These are phyloP conservation scores for Lepiota brunneoincarnata DNA, from an alignment of 768 basidiomycete genomes.

Conservation along the genomic window DNA sequence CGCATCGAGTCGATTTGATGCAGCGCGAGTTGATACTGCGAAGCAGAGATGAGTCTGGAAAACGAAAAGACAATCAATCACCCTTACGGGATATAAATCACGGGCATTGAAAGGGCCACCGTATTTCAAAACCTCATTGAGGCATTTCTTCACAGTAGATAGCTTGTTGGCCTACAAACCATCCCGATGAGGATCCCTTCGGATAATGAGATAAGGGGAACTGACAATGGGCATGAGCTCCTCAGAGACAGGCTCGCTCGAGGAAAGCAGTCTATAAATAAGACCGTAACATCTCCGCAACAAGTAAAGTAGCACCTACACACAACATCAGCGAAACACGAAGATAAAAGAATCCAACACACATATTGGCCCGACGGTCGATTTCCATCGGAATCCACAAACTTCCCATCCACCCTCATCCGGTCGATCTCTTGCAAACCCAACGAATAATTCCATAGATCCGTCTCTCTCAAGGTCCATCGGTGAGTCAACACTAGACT, in stretches of 20 bases:
- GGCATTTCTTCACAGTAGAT: constrained; percentile 93
- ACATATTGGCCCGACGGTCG: constrained; percentile 95
- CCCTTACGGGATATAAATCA: constrained; percentile 82
- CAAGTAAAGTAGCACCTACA: constrained; percentile 87
- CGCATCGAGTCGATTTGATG: constrained; percentile 94
- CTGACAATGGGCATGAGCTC: constrained; percentile 93
- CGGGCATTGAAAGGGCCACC: constrained; percentile 91
- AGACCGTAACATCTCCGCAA: constrained; percentile 94
- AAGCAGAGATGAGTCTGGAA: background rate
- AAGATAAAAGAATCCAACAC: constrained; percentile 24
- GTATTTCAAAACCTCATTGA: constrained; percentile 94
- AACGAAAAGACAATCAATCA: constrained; percentile 24
- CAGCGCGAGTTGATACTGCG: constrained; percentile 87
- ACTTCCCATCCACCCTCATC: constrained; percentile 97
- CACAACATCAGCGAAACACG: background rate
- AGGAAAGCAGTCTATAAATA: constrained; percentile 89
- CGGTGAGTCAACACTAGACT: constrained; percentile 91
- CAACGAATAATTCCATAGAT: constrained; percentile 90
- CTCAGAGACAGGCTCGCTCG: constrained; percentile 96
- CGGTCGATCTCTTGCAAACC: constrained; percentile 95
- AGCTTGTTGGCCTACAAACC: constrained; percentile 83
- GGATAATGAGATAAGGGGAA: background rate
- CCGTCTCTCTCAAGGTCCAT: constrained; percentile 95
- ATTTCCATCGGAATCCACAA: constrained; percentile 91
- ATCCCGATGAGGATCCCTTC: background rate